Conservation (phyloP, 2,329 filamentous ascomycete species). For the Celoporthe dispersa region DNA sequence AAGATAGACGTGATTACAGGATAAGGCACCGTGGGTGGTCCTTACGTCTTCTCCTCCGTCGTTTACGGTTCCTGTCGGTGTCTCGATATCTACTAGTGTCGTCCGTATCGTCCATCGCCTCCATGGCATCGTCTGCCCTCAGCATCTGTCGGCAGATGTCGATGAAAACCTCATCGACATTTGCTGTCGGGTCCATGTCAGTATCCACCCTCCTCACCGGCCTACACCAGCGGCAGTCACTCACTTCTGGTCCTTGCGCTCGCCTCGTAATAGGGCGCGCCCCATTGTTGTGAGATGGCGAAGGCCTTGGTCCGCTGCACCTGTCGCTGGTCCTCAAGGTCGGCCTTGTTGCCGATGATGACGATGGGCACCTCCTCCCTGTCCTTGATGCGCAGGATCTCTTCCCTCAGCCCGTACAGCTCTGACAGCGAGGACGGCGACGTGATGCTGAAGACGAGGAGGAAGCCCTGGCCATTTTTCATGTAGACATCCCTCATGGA, state of each 20-base stretch:
- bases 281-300: conserved; percentile 84
- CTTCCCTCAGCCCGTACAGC: conserved; percentile 79
- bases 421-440: conserved; percentile 83
- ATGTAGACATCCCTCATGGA: conserved; percentile 84
- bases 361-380: conserved; percentile 85
- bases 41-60: conserved; percentile 26
- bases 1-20: conserved; percentile 16
- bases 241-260: conserved; percentile 76
- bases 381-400: conserved; percentile 90
- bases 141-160: conserved; percentile 86
- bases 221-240: conserved; percentile 34
- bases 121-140: conserved; percentile 63
- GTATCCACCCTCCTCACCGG: conserved; percentile 11
- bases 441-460: conserved; percentile 91
- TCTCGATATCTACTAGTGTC: conserved; percentile 23
- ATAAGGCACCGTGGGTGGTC: conserved; percentile 29
- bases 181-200: conserved; percentile 55
- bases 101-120: conserved; percentile 12
- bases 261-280: conserved; percentile 88
- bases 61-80: conserved; percentile 24
- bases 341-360: conserved; percentile 89
- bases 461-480: conserved; percentile 90
- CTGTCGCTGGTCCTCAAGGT: conserved; percentile 82
- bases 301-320: conserved; percentile 82
- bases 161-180: conserved; percentile 88